A percentile compares a stretch with the other conserved stretches of the same genome.
Conservation (phyloP, 352 stramenopile genomes). For the Pythium periplocum region DNA sequence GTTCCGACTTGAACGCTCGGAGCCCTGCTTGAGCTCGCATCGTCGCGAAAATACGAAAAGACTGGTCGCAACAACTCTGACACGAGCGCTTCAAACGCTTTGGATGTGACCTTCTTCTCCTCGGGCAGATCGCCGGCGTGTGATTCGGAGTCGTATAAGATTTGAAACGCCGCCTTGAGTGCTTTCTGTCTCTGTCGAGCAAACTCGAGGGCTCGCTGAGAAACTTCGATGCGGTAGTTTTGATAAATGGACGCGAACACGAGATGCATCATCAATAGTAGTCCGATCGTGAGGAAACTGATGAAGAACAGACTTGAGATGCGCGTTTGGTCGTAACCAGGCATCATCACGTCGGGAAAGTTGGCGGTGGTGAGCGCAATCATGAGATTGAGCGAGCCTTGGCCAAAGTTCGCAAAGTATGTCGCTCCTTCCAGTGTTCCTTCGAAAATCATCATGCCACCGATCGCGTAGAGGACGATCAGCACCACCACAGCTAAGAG, state of each 20-base stretch:
- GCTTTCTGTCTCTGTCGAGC: slow-evolving; percentile 31
- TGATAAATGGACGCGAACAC: slow-evolving; percentile 72
- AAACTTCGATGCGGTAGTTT: slow-evolving; percentile 48
- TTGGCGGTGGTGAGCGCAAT: slow-evolving; percentile 77
- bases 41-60: slow-evolving; percentile 9
- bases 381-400: slow-evolving; percentile 52
- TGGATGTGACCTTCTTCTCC: slow-evolving; percentile 12
- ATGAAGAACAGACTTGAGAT: slow-evolving; percentile 61
- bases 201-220: slow-evolving; percentile 23
- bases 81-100: slow-evolving; percentile 10
- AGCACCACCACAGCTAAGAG: slow-evolving; percentile 40
- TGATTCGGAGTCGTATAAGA: slow-evolving; percentile 24
- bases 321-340: slow-evolving; percentile 42
- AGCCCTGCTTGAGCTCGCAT: too few relatives aligned
- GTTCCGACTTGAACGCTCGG: too few relatives aligned
- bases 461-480: slow-evolving; percentile 49
- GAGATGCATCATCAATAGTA: slow-evolving; percentile 78
- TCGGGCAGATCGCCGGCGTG: not conserved
- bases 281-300: slow-evolving; percentile 55
- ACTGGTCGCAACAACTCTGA: slow-evolving; percentile 16
- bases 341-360: slow-evolving; percentile 79
- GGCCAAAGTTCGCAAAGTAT: slow-evolving; percentile 49
- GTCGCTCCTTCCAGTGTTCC: slow-evolving; percentile 36
- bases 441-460: slow-evolving; percentile 63
- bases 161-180: slow-evolving; percentile 42